Conservation (phyloP, 225 moss, liverwort and hornwort genomes). For the Marchantia polymorpha region DNA sequence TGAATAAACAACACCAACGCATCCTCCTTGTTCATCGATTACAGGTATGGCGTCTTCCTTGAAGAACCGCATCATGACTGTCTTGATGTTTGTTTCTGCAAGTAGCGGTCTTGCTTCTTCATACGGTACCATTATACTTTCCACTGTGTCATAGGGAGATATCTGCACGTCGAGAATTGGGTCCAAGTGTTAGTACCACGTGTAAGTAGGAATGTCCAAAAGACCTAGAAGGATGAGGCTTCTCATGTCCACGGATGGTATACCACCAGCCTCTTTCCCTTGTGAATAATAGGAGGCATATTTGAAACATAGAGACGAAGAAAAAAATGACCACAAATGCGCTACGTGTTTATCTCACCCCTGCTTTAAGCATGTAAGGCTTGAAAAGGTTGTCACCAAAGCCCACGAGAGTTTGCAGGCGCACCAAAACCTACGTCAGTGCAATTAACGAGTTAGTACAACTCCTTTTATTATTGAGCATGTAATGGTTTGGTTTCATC, state of each 20-base stretch:
- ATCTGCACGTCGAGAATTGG: slow-evolving; percentile 49
- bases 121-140: slow-evolving; percentile 68
- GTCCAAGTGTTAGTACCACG: no score
- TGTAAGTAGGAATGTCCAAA: neutral
- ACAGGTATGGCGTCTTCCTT: slow-evolving; percentile 68
- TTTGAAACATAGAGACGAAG: no score
- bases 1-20: slow-evolving; percentile 69
- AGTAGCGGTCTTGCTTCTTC: slow-evolving; percentile 61
- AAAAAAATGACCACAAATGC: neutral
- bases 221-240: no score
- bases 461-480: no score
- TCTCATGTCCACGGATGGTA: no score
- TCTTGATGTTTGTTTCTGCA: slow-evolving; percentile 48
- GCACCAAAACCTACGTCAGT: slow-evolving; percentile 77
- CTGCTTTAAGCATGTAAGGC: slow-evolving; percentile 76
- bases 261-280: no score
- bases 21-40: slow-evolving; percentile 64
- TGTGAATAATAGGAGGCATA: no score
- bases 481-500: no score
- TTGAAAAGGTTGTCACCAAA: slow-evolving; percentile 78
- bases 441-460: neutral
- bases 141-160: slow-evolving; percentile 63
- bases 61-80: slow-evolving; percentile 72
- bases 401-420: slow-evolving; percentile 81
- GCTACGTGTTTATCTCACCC: slow-evolving; percentile 46